A percentile compares a stretch with the other conserved stretches of the same genome.
Evolutionary conservation across 2,329 filamentous ascomycete species (phyloP).

Genomic region (Clarireedia hainanense): DNA sequence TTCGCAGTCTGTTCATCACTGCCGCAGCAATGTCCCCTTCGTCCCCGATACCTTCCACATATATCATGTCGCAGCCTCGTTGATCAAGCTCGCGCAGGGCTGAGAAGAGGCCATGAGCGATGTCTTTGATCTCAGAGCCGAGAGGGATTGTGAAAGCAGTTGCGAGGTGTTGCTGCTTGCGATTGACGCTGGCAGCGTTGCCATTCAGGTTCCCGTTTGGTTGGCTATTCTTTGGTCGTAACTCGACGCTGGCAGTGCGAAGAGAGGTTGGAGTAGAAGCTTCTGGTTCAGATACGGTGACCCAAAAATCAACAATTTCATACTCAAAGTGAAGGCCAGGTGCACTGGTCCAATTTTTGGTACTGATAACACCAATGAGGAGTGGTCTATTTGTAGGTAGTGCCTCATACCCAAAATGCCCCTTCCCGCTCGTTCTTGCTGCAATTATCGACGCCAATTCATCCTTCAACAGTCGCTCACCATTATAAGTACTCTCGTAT

Average conservation of each 20-base stretch:
- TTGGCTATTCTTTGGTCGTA: not conserved
- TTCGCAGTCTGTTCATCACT: conserved; percentile 75
- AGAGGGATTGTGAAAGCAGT: conserved; percentile 58
- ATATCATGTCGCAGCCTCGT: conserved; percentile 70
- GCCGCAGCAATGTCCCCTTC: conserved; percentile 77
- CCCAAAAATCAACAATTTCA: not conserved
- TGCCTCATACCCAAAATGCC: conserved; percentile 11
- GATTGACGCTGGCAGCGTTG: not conserved
- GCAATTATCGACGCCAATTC: conserved; percentile 6
- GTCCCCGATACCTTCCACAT: conserved; percentile 80
- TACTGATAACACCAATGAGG: conserved; percentile 31
- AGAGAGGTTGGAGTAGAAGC: no score
- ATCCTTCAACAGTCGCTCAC: not conserved
- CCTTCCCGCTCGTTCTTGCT: conserved; percentile 5
- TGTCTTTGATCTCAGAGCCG: conserved; percentile 60
- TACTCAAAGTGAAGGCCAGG: not conserved
- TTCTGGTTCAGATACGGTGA: not conserved
- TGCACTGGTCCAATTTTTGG: not conserved
- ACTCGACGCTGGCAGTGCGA: not conserved
- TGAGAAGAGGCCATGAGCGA: conserved; percentile 83
- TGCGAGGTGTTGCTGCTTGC: conserved; percentile 10
- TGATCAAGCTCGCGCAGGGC: conserved; percentile 79
- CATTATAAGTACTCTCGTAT: conserved; percentile 50
- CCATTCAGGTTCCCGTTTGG: not conserved
- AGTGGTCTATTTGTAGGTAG: not conserved